phyloP scores from a whole-genome alignment of 768 basidiomycete genomes.

The Cystobasidium tubakii region DNA sequence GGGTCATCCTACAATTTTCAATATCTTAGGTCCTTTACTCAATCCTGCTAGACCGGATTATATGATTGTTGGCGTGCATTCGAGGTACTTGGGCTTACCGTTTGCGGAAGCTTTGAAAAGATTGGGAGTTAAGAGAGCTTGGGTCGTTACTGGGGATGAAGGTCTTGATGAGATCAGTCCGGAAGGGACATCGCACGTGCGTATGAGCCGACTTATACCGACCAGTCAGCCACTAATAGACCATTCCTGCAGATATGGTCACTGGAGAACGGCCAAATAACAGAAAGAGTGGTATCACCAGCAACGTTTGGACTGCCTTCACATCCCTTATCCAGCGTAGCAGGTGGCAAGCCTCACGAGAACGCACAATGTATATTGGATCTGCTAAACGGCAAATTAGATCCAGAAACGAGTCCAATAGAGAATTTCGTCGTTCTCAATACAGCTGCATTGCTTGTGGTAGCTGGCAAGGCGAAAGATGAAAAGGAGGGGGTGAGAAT shows the following conservation, averaged over 20 bases:
- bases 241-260: constrained; percentile 56
- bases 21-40: constrained; percentile 85
- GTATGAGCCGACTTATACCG: neutral
- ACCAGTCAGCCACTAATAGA: too few relatives aligned
- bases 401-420: constrained; percentile 56
- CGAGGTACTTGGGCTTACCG: constrained; percentile 67
- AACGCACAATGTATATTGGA: constrained; percentile 70
- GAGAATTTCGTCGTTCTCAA: constrained; percentile 86
- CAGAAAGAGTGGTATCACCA: constrained; percentile 56
- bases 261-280: constrained; percentile 59
- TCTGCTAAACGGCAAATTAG: constrained; percentile 56
- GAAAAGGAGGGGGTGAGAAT: constrained; percentile 66
- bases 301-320: constrained; percentile 71
- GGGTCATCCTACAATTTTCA: constrained; percentile 95
- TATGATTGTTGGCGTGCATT: constrained; percentile 88
- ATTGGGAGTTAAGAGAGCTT: constrained; percentile 70
- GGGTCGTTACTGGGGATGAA: constrained; percentile 91
- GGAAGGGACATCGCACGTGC: constrained; percentile 72
- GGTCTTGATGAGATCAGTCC: constrained; percentile 92
- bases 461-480: constrained; percentile 67
- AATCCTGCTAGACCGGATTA: constrained; percentile 81
- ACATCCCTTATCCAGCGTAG: constrained; percentile 67
- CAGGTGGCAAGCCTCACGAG: constrained; percentile 66
- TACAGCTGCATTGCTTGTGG: constrained; percentile 76
- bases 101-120: constrained; percentile 71